A percentile compares a stretch with the other conserved stretches of the same genome.
phyloP scores from a whole-genome alignment of 495 filamentous ascomycete species.

The Aspergillus steynii region DNA sequence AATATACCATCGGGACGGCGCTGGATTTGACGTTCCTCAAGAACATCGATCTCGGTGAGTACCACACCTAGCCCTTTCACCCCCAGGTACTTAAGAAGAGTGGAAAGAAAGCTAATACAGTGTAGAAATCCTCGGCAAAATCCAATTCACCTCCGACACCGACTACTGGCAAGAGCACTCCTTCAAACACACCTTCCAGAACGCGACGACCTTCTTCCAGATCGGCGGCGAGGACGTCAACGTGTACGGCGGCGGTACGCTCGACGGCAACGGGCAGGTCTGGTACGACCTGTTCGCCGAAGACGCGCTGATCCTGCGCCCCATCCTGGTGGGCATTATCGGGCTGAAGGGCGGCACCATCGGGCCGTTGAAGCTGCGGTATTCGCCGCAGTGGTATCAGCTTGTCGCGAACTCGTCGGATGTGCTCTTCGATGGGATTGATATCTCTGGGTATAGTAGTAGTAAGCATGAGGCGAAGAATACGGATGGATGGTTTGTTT shows the following conservation, averaged over 20 bases:
- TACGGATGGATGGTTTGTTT: constrained; percentile 59
- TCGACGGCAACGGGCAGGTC: constrained; percentile 68
- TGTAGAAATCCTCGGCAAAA: constrained; percentile 53
- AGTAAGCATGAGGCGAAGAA: constrained; percentile 61
- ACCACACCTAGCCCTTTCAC: not conserved
- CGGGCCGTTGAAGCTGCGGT: constrained; percentile 60
- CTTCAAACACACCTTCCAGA: constrained; percentile 64
- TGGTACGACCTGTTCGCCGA: constrained; percentile 66
- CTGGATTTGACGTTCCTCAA: constrained; percentile 64
- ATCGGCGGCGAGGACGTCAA: constrained; percentile 69
- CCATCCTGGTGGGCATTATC: constrained; percentile 63
- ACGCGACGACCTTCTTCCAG: constrained; percentile 68
- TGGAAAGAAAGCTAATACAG: constrained; percentile 6
- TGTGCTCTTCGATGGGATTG: constrained; percentile 65
- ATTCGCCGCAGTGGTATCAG: constrained; percentile 68
- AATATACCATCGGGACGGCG: constrained; percentile 64
- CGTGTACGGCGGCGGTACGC: constrained; percentile 62
- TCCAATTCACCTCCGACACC: constrained; percentile 64
- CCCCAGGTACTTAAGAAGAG: not conserved
- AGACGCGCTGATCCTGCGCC: constrained; percentile 57
- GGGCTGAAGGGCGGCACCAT: constrained; percentile 62
- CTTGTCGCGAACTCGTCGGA: constrained; percentile 67
- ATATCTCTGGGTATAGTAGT: constrained; percentile 56
- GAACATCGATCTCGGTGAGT: constrained; percentile 58
- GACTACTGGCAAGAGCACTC: constrained; percentile 65